A percentile compares a stretch with the other conserved stretches of the same genome.
Conservation (phyloP, 164 flowering plant species). For the Berberis vulgaris region DNA sequence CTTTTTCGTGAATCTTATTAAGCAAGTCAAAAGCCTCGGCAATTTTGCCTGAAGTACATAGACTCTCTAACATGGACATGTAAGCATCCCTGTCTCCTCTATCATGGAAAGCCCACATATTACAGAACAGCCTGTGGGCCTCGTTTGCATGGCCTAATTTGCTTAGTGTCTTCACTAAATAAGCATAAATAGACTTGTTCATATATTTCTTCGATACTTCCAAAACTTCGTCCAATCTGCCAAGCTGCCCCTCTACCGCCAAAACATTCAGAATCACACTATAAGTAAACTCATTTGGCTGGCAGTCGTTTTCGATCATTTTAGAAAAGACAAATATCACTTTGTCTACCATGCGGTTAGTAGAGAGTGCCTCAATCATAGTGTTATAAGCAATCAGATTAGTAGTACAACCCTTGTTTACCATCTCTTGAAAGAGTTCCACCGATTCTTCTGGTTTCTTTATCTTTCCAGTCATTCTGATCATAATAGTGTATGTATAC, state of each 20-base stretch:
- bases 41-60: conserved; percentile 64
- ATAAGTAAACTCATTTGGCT: conserved; percentile 78
- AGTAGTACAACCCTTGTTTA: conserved; percentile 45
- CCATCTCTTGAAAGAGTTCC: conserved; percentile 72
- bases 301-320: conserved; percentile 72
- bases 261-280: conserved; percentile 55
- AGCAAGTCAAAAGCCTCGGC: conserved; percentile 75
- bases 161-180: conserved; percentile 63
- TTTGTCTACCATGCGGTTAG: conserved; percentile 59
- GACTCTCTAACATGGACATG: conserved; percentile 74
- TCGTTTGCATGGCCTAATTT: conserved; percentile 82
- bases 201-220: conserved; percentile 61
- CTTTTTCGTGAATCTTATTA: conserved; percentile 62
- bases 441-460: conserved; percentile 60
- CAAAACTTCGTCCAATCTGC: conserved; percentile 58
- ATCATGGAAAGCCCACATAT: conserved; percentile 77
- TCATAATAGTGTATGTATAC: conserved; percentile 79
- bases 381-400: conserved; percentile 74
- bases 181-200: conserved; percentile 62
- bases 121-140: conserved; percentile 86
- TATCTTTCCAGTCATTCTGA: conserved; percentile 64
- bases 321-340: conserved; percentile 52
- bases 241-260: conserved; percentile 65
- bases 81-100: conserved; percentile 77
- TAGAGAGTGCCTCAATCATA: conserved; percentile 65